A percentile compares a stretch with the other conserved stretches of the same genome.
phyloP scores from a whole-genome alignment of 768 basidiomycete species.

The Cubamyces sp. region DNA sequence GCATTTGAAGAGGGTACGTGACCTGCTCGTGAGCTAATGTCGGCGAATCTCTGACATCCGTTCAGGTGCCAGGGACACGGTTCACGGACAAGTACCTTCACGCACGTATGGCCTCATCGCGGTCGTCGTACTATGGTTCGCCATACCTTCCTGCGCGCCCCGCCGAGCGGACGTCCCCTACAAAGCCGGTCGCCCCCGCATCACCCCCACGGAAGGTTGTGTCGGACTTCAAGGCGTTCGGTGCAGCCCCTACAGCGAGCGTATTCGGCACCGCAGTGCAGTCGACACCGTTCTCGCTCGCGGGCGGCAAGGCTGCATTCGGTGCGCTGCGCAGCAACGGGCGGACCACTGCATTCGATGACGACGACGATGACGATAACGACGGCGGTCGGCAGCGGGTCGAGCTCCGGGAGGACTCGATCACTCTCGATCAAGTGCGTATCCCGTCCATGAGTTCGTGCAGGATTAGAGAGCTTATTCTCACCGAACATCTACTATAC shows the following conservation, averaged over 20 bases:
- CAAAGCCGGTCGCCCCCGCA: constrained; percentile 35
- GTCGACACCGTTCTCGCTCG: constrained; percentile 77
- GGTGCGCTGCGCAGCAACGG: constrained; percentile 64
- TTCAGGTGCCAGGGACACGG: constrained; percentile 88
- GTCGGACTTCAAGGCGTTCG: constrained; percentile 86
- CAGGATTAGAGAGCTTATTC: background rate
- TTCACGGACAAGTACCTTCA: constrained; percentile 97
- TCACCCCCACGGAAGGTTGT: constrained; percentile 89
- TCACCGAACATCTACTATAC: background rate
- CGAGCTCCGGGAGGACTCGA: constrained; percentile 79
- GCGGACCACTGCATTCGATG: constrained; percentile 49
- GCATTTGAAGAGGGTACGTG: constrained; percentile 73
- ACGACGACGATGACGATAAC: constrained; percentile 70
- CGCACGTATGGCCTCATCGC: constrained; percentile 61
- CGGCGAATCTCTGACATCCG: constrained; percentile 10
- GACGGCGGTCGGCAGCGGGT: constrained; percentile 68
- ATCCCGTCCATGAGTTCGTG: background rate
- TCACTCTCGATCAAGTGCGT: constrained; percentile 89
- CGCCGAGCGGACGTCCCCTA: constrained; percentile 32
- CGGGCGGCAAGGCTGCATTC: constrained; percentile 83
- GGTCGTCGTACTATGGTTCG: constrained; percentile 52
- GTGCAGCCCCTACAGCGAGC: constrained; percentile 71
- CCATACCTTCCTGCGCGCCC: constrained; percentile 50
- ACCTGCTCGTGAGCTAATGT: background rate
- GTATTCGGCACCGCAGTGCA: constrained; percentile 86